These are phyloP conservation scores for Cercospora beticola DNA, from an alignment of 2,329 filamentous ascomycete genomes.

Conservation along the genomic window DNA sequence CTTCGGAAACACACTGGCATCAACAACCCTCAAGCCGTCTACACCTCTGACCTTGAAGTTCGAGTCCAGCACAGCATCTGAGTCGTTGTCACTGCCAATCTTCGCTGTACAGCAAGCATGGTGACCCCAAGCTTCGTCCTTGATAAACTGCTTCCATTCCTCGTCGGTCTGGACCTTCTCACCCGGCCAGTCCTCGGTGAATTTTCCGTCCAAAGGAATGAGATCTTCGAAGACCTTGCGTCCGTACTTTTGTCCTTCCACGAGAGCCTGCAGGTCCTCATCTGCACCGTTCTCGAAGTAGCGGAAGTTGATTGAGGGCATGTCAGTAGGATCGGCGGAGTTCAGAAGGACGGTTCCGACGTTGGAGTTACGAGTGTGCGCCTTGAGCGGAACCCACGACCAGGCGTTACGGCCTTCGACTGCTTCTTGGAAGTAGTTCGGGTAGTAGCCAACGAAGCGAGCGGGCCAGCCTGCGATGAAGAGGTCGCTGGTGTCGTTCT, in stretches of 20 bases:
- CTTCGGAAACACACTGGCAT: slow-evolving; percentile 58
- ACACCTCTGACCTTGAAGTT: slow-evolving; percentile 35
- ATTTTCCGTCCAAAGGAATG: slow-evolving; percentile 44
- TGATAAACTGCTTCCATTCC: slow-evolving; percentile 50
- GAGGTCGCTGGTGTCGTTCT: slow-evolving; percentile 51
- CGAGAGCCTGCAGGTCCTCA: slow-evolving; percentile 48
- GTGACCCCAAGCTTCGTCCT: slow-evolving; percentile 56
- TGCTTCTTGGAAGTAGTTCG: slow-evolving; percentile 50
- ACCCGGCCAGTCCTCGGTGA: slow-evolving; percentile 47
- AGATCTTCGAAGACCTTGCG: slow-evolving; percentile 41
- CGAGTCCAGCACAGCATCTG: slow-evolving; percentile 56
- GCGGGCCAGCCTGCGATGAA: slow-evolving; percentile 56
- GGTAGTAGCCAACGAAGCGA: slow-evolving; percentile 56
- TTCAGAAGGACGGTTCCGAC: slow-evolving; percentile 59
- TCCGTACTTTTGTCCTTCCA: slow-evolving; percentile 56
- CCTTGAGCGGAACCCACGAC: slow-evolving; percentile 59
- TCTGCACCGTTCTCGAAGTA: slow-evolving; percentile 52
- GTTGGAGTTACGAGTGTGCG: slow-evolving; percentile 63
- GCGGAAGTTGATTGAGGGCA: slow-evolving; percentile 62
- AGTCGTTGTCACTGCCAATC: slow-evolving; percentile 56
- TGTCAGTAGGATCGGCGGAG: slow-evolving; percentile 62
- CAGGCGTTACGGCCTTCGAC: slow-evolving; percentile 46
- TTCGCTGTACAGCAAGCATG: slow-evolving; percentile 57
- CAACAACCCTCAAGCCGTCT: slow-evolving; percentile 58
- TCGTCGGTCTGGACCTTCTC: slow-evolving; percentile 44